Evolutionary conservation across 371 early-diverging fungal genomes (phyloP).

Genomic region (Gilbertella persicaria): DNA sequence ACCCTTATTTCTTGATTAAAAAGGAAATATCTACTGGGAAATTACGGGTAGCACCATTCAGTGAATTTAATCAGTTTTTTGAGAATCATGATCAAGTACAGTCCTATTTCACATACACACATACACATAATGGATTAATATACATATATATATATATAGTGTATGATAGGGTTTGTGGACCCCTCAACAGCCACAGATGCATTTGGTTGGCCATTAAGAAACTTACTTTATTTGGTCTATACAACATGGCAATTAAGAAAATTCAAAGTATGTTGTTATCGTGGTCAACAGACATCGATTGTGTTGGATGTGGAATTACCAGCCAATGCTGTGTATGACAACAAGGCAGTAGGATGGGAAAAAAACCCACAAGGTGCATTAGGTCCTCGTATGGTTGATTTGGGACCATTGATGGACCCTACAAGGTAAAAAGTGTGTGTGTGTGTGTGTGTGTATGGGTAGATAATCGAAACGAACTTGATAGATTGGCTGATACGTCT

Average conservation of each 20-base stretch:
- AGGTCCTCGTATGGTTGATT: slow-evolving; percentile 81
- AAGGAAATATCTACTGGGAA: slow-evolving; percentile 3
- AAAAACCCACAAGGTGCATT: slow-evolving; percentile 78
- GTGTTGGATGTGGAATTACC: slow-evolving; percentile 27
- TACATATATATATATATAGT: slow-evolving; percentile 1
- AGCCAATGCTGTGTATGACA: slow-evolving; percentile 18
- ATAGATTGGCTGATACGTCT: slow-evolving; percentile 80
- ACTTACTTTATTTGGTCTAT: slow-evolving; percentile 72
- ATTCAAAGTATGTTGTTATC: slow-evolving; percentile 74
- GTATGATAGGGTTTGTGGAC: slow-evolving; percentile 79
- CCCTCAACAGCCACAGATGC: slow-evolving; percentile 67
- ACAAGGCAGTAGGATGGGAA: slow-evolving; percentile 91
- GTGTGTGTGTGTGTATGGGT: too few species aligned
- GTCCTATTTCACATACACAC: not conserved
- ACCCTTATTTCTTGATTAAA: slow-evolving; percentile 10
- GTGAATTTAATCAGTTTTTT: slow-evolving; percentile 32
- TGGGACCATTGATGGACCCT: slow-evolving; percentile 82
- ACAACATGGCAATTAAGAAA: slow-evolving; percentile 41
- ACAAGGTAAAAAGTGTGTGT: slow-evolving; percentile 38
- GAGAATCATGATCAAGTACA: slow-evolving; percentile 16
- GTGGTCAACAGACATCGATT: slow-evolving; percentile 49
- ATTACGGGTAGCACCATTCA: slow-evolving; percentile 25
- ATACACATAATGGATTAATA: not conserved
- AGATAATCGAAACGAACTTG: not conserved
- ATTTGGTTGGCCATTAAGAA: slow-evolving; percentile 93